phyloP scores from a whole-genome alignment of 2,329 filamentous ascomycete genomes.

The Periconia macrospinosa region DNA sequence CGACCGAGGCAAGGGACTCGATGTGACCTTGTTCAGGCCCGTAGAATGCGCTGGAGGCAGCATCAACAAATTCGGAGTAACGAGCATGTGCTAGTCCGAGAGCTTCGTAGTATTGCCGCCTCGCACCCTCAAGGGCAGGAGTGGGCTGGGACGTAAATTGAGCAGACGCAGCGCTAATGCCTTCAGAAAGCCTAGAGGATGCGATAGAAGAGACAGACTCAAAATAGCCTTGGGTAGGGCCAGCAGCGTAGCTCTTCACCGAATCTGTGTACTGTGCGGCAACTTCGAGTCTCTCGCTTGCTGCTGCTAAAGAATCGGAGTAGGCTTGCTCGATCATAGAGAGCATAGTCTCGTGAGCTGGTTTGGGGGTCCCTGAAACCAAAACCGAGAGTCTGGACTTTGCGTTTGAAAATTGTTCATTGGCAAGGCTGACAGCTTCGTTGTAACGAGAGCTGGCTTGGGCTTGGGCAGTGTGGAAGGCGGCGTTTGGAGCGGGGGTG shows the following conservation, averaged over 20 bases:
- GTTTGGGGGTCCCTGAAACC: constrained; percentile 69
- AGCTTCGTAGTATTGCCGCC: constrained; percentile 75
- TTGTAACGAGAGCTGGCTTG: constrained; percentile 62
- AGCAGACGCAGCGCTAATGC: constrained; percentile 69
- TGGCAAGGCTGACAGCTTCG: constrained; percentile 65
- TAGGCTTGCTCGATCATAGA: constrained; percentile 71
- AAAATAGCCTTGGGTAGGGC: constrained; percentile 52
- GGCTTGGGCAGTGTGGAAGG: constrained; percentile 50
- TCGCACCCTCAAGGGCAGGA: constrained; percentile 59
- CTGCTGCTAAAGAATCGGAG: constrained; percentile 64
- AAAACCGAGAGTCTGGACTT: constrained; percentile 68
- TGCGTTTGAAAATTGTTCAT: constrained; percentile 67
- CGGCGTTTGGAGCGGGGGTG: constrained; percentile 50
- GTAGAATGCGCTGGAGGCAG: constrained; percentile 71
- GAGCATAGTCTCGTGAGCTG: constrained; percentile 69
- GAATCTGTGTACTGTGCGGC: constrained; percentile 53
- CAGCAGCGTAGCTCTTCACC: constrained; percentile 43
- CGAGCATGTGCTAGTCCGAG: constrained; percentile 76
- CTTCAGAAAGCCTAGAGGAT: constrained; percentile 68
- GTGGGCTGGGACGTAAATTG: constrained; percentile 70
- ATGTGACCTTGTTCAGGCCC: constrained; percentile 45
- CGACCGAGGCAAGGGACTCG: constrained; percentile 38
- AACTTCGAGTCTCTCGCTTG: constrained; percentile 60
- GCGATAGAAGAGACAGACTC: constrained; percentile 68
- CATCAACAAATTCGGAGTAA: constrained; percentile 73